Evolutionary conservation across 768 basidiomycete genomes (phyloP).

Genomic region (Kwoniella newhampshirensis): DNA sequence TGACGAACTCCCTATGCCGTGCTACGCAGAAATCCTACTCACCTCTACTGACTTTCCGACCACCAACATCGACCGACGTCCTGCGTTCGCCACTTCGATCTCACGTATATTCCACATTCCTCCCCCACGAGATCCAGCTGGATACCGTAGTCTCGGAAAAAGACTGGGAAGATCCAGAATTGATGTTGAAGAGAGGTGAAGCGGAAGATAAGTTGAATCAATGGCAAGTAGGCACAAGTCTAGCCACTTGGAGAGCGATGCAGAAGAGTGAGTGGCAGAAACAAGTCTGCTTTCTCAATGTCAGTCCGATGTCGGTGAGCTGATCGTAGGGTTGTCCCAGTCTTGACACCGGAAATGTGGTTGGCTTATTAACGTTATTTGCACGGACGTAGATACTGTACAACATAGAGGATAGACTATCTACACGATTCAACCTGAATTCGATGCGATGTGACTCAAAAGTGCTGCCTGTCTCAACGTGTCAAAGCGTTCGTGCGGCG

Average conservation of each 20-base stretch:
- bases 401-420: slow-evolving; percentile 1
- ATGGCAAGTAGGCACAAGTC: slow-evolving; percentile 66
- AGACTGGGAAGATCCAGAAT: slow-evolving; percentile 59
- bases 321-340: too few relatives aligned
- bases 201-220: slow-evolving; percentile 63
- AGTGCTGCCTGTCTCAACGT: too few relatives aligned
- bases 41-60: slow-evolving; percentile 46
- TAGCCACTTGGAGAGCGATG: slow-evolving; percentile 82
- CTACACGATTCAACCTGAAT: background rate
- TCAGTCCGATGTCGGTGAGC: too few relatives aligned
- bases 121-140: slow-evolving; percentile 42
- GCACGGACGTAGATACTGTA: background rate
- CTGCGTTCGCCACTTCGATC: slow-evolving; percentile 44
- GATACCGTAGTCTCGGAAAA: slow-evolving; percentile 41
- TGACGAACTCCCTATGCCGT: slow-evolving; percentile 61
- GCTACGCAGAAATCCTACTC: slow-evolving; percentile 34
- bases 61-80: slow-evolving; percentile 32
- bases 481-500: too few relatives aligned
- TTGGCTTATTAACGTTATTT: slow-evolving; percentile 24
- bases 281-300: background rate
- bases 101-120: slow-evolving; percentile 44
- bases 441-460: too few relatives aligned
- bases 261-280: slow-evolving; percentile 59
- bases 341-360: slow-evolving; percentile 46
- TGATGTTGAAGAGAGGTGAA: slow-evolving; percentile 59